These are phyloP conservation scores for Neonectria sp. DNA, from an alignment of 2,329 filamentous ascomycete genomes.

Conservation along the genomic window DNA sequence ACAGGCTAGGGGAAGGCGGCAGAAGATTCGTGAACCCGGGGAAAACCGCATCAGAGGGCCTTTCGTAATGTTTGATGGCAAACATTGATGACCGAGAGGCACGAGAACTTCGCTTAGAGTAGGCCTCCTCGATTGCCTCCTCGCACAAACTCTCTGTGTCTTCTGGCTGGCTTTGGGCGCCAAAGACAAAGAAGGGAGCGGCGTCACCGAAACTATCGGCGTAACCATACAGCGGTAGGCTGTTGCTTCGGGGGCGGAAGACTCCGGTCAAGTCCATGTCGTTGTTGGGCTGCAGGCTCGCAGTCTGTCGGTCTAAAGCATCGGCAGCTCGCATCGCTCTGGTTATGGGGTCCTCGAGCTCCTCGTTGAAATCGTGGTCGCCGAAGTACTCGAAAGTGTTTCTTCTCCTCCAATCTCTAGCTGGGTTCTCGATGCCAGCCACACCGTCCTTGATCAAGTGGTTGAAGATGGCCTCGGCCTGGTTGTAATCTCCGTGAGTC, in stretches of 20 bases:
- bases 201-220: conserved; percentile 60
- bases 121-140: conserved; percentile 32
- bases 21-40: conserved; percentile 38
- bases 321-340: conserved; percentile 73
- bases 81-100: conserved; percentile 44
- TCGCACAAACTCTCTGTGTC: conserved; percentile 40
- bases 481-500: conserved; percentile 63
- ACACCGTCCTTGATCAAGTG: conserved; percentile 66
- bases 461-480: conserved; percentile 67
- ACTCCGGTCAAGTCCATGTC: conserved; percentile 63
- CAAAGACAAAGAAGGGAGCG: conserved; percentile 66
- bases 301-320: conserved; percentile 69
- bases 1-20: conserved; percentile 39
- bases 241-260: conserved; percentile 63
- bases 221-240: conserved; percentile 63
- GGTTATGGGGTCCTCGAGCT: conserved; percentile 64
- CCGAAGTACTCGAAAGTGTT: conserved; percentile 39
- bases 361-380: conserved; percentile 34
- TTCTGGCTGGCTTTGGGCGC: conserved; percentile 49
- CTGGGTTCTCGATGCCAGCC: conserved; percentile 52
- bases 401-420: conserved; percentile 40
- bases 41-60: conserved; percentile 42
- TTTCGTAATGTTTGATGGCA: conserved; percentile 49
- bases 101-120: conserved; percentile 24
- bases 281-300: conserved; percentile 65